Percentiles rank a stretch among this genome's conserved stretches.
Evolutionary conservation across 495 filamentous ascomycete species (phyloP).

Genomic region (Lepraria neglecta): DNA sequence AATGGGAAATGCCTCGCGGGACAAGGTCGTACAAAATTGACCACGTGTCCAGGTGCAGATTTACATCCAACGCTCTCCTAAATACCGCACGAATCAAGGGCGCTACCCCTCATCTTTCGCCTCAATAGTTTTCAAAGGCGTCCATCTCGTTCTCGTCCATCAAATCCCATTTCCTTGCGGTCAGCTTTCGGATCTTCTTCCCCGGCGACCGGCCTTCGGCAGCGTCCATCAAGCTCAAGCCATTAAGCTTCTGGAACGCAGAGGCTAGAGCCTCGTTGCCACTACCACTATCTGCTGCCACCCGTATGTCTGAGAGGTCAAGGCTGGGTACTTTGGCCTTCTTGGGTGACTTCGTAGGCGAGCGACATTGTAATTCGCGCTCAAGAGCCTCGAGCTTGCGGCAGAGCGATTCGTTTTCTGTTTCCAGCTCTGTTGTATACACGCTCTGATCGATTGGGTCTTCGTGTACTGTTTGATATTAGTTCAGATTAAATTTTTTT

Average conservation of each 20-base stretch:
- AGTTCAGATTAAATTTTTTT: constrained; percentile 7
- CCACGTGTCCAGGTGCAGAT: background rate
- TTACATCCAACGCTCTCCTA: background rate
- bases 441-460: constrained; percentile 38
- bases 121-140: constrained; percentile 22
- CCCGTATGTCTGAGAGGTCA: constrained; percentile 22
- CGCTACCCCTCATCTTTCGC: background rate
- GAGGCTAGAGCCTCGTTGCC: constrained; percentile 42
- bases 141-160: constrained; percentile 46
- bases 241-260: constrained; percentile 34
- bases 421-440: constrained; percentile 40
- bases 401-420: constrained; percentile 45
- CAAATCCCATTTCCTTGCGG: constrained; percentile 51
- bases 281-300: constrained; percentile 32
- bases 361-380: constrained; percentile 42
- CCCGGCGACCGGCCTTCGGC: background rate
- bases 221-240: constrained; percentile 33
- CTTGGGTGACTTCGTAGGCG: constrained; percentile 34
- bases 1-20: background rate
- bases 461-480: constrained; percentile 39
- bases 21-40: background rate
- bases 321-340: constrained; percentile 26
- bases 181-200: constrained; percentile 43
- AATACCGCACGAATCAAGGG: background rate
- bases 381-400: constrained; percentile 42